Base-by-base conservation (phyloP, 345 rosid species). In the Eucalyptus tenuipes region DNA sequence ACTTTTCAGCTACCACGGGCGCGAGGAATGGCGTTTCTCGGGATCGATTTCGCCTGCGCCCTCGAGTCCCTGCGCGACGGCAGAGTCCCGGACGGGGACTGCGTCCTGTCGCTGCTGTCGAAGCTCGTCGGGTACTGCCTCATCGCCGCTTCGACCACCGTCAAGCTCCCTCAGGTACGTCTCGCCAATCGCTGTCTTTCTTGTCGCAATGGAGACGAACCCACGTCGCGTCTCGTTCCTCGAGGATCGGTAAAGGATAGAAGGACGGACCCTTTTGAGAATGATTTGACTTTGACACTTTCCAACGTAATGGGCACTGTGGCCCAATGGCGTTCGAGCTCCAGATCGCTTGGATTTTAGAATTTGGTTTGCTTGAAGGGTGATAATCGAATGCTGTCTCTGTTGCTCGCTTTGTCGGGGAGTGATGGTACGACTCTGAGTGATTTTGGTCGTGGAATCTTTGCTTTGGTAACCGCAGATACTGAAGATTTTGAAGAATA, bases 81-180 rank as follows among this genome's bases (percentile, higher is more conserved):
- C 42, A 88, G 90, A 64, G 91, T 95, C 87, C 98, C 99, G 1
- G 93, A 92, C 40, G 93, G 94, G 75, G 97, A 96, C 86, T 97
- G 99, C 85, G 89, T 97, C 89, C 94, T 97, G 68, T 97, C 98
- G 31, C 94, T 97, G 44, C 91, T 97, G 86, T 97, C 99, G 33
- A 97, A 96, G 92, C 94, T 97, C 87, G 98, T 97, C 25, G 99
- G 99, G 87, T 96, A 97, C 89, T 90, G 91, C 91, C 95, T 97
- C 93, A 97, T 97, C 71, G 97, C 97, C 85, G 96, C 97, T 90
- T 98, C 99, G 90, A 95, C 98, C 93, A 95, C 98, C 88, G 99
- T 98, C 92, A 98, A 98, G 89, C 94, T 98, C 88, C 99, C 99
- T 61, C 98, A 96, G 98, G 97, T 94, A 57, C 49, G 12, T 40